phyloP scores from a whole-genome alignment of 768 basidiomycete genomes.

The Kwoniella dendrophila region DNA sequence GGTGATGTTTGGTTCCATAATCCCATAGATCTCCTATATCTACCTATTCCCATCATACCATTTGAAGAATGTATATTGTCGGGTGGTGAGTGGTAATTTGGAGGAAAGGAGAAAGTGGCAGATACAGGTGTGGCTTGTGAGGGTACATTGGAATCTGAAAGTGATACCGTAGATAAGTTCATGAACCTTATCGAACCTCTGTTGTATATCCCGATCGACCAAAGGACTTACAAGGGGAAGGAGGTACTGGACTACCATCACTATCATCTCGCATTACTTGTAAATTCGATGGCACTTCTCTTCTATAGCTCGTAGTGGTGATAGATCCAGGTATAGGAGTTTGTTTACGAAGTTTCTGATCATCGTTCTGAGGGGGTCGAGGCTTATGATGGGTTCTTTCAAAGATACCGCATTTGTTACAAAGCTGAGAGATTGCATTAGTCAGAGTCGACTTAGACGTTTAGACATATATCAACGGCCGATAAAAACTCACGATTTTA shows the following conservation, averaged over 20 bases:
- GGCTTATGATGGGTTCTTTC: constrained; percentile 25
- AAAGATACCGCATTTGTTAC: constrained; percentile 29
- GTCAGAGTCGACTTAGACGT: neutral
- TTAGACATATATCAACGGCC: neutral
- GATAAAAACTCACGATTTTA: constrained; percentile 21
- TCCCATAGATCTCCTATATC: neutral
- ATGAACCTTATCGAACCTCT: neutral
- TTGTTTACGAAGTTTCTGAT: constrained; percentile 25
- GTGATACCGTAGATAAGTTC: neutral
- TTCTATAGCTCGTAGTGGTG: neutral
- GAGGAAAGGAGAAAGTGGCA: constrained; percentile 9
- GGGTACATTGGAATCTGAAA: constrained; percentile 13
- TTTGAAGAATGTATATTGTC: neutral
- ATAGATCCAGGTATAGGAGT: constrained; percentile 4
- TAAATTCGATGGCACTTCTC: constrained; percentile 12
- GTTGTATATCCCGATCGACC: neutral
- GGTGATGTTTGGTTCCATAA: constrained; percentile 12
- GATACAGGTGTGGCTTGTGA: constrained; percentile 22
- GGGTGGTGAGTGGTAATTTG: constrained; percentile 4
- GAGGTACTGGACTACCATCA: constrained; percentile 14
- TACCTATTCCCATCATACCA: no score
- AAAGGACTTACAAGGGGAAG: constrained; percentile 12
- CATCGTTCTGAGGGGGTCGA: constrained; percentile 27
- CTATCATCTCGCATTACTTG: constrained; percentile 27
- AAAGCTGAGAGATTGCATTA: constrained; percentile 10